Conservation (phyloP, 306 rosid genomes). For the Sindora glabra region DNA sequence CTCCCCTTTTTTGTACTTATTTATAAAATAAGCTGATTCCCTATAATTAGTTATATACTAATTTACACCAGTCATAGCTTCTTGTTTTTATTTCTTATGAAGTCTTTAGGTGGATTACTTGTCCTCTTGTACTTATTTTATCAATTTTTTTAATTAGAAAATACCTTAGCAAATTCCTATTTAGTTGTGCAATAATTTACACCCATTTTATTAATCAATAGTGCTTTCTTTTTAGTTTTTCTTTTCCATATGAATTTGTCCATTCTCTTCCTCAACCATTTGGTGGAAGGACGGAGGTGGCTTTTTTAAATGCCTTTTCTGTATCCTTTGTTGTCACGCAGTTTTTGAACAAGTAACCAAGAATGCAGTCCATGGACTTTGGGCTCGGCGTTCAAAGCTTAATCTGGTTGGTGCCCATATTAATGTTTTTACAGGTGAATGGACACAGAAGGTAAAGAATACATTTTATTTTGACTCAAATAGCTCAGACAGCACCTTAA, state of each 20-base stretch:
- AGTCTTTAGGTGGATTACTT: no score
- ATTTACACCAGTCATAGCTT: no score
- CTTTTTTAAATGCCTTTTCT: not conserved
- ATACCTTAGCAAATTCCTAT: no score
- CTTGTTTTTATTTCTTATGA: no score
- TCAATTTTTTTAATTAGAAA: no score
- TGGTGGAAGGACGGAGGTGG: not conserved
- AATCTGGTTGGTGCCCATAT: constrained; percentile 97
- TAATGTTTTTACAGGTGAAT: constrained; percentile 98
- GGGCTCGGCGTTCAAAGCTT: constrained; percentile 97
- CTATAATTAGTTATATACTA: no score
- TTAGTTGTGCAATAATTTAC: no score
- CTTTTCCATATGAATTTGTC: not conserved
- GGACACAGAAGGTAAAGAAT: constrained; percentile 91
- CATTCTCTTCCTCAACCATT: constrained; percentile 4
- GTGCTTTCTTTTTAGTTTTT: not conserved
- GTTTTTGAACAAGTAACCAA: constrained; percentile 97
- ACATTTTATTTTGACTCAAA: constrained; percentile 19
- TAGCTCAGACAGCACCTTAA: not conserved
- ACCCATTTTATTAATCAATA: no score
- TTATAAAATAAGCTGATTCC: no score
- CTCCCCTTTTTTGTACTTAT: no score
- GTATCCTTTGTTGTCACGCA: constrained; percentile 26
- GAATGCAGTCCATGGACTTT: constrained; percentile 89
- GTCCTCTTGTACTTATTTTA: no score